These are phyloP conservation scores for Pythium aristosporum DNA, from an alignment of 352 stramenopile genomes.

Conservation along the genomic window DNA sequence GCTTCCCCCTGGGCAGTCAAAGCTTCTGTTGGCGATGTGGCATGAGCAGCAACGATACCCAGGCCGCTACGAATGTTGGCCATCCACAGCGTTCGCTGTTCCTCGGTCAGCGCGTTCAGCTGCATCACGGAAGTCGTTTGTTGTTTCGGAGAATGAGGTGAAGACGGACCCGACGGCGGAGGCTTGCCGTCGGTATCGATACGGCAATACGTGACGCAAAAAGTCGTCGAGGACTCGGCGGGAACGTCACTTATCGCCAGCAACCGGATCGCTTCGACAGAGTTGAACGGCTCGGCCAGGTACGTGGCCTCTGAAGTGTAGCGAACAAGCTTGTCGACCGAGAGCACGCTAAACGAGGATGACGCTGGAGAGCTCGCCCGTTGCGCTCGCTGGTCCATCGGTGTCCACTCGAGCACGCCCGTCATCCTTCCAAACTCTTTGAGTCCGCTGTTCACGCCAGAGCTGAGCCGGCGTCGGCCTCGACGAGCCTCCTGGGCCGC, in stretches of 20 bases:
- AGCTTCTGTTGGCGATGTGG: background rate
- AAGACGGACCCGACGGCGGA: conserved; percentile 1
- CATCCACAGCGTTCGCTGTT: conserved; percentile 59
- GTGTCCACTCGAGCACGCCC: conserved; percentile 40
- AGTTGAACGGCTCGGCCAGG: conserved; percentile 37
- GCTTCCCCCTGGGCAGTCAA: background rate
- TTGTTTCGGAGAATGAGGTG: background rate
- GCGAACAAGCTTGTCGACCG: conserved; percentile 52
- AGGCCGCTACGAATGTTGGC: conserved; percentile 47
- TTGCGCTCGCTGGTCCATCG: background rate
- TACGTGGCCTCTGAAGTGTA: conserved; percentile 44
- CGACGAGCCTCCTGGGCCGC: background rate
- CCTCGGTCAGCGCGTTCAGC: conserved; percentile 36
- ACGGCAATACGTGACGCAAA: conserved; percentile 5
- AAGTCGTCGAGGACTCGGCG: background rate
- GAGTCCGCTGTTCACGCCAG: conserved; percentile 36
- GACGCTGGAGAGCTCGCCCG: background rate
- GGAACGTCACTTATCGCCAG: conserved; percentile 17
- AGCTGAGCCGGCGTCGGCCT: conserved; percentile 8
- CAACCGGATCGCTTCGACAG: conserved; percentile 36
- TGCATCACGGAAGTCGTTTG: conserved; percentile 19
- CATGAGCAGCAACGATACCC: conserved; percentile 21
- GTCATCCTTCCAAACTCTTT: conserved; percentile 44
- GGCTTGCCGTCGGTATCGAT: background rate
- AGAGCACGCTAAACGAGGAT: conserved; percentile 42